Evolutionary conservation across 176 grass and related monocot genomes (phyloP), one percentile per base, ranked within the genome.

Genomic region (Oryza meridionalis): DNA sequence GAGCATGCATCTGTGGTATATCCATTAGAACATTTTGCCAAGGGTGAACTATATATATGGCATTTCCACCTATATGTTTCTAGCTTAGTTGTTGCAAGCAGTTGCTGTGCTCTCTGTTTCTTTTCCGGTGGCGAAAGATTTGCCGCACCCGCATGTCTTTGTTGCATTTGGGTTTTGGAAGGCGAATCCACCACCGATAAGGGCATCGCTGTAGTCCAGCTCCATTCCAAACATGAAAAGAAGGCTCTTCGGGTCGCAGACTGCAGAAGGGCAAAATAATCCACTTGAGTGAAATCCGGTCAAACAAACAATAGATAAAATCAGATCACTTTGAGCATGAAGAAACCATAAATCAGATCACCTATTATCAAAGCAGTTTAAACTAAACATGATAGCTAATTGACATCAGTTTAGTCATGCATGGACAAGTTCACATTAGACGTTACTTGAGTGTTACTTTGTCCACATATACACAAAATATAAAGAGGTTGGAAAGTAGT

Each of bases 151-250:
- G 4, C 96, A 99, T 0, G 96, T 99, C 87, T 99, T 93, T 15
- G 93, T 94, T 35, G 96, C 96, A 47, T 96, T 99, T 21, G 93
- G 96, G 42, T 99, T 99, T 82, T 96, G 89, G 78, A 99, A 99
- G 44, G 84, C 49, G 59, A 99, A 99, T 17, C 96, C 96, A 1
- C 96, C 96, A 1, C 96, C 93, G 8, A 99, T 92, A 33, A 96
- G 91, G 0, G 90, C 96, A 5, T 96, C 91, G 5, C 93, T 99
- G 90, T 93, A 99, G 85, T 99, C 96, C 61, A 99, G 83, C 73
- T 99, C 86, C 96, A 99, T 99, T 29, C 93, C 96, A 67, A 85
- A 99, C 81, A 99, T 89, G 88, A 99, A 99, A 7, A 99, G 93
- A 45, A 99, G 93, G 76, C 96, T 96, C 75, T 99, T 99, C 11